Conservation (phyloP, 2,329 filamentous ascomycete species). For the Neodidymelliopsis sp. region DNA sequence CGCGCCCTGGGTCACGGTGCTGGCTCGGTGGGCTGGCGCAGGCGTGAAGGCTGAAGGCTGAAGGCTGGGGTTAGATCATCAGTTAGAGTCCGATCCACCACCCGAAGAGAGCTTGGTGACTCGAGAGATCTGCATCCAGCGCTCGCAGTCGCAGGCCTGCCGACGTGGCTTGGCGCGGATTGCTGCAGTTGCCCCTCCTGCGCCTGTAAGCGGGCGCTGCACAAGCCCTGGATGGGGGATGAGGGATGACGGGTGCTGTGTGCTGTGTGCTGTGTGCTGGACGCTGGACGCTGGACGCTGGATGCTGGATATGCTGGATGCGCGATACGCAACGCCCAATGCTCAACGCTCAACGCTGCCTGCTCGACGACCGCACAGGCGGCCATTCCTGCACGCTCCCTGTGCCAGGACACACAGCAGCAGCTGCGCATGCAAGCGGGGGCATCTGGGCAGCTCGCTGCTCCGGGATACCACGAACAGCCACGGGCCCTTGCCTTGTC, state of each 20-base stretch:
- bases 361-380: constrained; percentile 5
- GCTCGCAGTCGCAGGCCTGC: constrained; percentile 17
- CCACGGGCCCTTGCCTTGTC: constrained; percentile 15
- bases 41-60: too few relatives aligned
- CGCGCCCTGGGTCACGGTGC: constrained; percentile 8
- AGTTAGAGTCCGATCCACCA: constrained; percentile 36
- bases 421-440: constrained; percentile 20
- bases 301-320: too few relatives aligned
- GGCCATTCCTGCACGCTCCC: constrained; percentile 24
- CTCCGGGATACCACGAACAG: constrained; percentile 17
- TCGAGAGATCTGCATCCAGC: constrained; percentile 27
- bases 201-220: constrained; percentile 26
- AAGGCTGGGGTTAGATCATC: constrained; percentile 36
- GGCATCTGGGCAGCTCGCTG: constrained; percentile 21
- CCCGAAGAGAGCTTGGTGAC: constrained; percentile 25
- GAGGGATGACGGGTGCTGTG: constrained; percentile 17
- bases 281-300: background rate
- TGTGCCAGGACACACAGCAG: constrained; percentile 20
- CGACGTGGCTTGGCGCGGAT: constrained; percentile 14
- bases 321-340: too few relatives aligned
- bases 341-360: background rate
- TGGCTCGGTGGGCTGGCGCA: constrained; percentile 14
- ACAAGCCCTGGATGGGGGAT: constrained; percentile 15
- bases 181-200: constrained; percentile 18
- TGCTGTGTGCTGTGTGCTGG: background rate